Percentiles rank a stretch among this genome's conserved stretches.
Evolutionary conservation across 2,329 filamentous ascomycete species (phyloP).

Genomic region (Aspergillus transmontanensis): DNA sequence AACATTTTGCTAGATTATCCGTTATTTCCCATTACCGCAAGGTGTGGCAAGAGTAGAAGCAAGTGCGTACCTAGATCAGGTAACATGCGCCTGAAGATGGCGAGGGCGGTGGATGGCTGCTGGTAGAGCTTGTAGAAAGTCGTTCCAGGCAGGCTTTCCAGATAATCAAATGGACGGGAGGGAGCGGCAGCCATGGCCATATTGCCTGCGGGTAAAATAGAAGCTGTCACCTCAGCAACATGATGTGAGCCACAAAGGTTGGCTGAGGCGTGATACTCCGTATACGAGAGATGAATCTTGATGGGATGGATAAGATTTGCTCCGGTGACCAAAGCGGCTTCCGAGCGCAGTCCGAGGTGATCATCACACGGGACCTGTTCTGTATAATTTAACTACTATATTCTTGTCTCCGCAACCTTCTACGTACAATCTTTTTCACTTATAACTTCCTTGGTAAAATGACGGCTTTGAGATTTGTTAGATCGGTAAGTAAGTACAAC

Average conservation of each 20-base stretch:
- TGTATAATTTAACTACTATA: neutral
- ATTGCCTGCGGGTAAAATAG: slow-evolving; percentile 29
- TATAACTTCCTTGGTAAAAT: slow-evolving; percentile 34
- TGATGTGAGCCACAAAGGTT: slow-evolving; percentile 20
- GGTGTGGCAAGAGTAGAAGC: slow-evolving; percentile 4
- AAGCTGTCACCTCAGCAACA: slow-evolving; percentile 30
- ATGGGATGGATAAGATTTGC: slow-evolving; percentile 14
- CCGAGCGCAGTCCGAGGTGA: slow-evolving; percentile 30
- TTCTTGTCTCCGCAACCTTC: neutral
- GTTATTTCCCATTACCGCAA: neutral
- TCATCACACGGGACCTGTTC: slow-evolving; percentile 22
- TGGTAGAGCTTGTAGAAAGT: slow-evolving; percentile 92
- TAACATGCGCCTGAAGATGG: slow-evolving; percentile 96
- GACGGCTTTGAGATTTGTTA: slow-evolving; percentile 64
- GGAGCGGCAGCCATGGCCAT: slow-evolving; percentile 62
- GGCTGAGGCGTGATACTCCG: slow-evolving; percentile 1
- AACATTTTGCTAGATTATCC: slow-evolving; percentile 71
- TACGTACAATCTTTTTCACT: neutral
- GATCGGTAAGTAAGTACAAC: slow-evolving; percentile 55
- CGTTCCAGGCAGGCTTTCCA: slow-evolving; percentile 85
- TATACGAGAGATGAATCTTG: slow-evolving; percentile 2
- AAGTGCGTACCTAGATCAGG: slow-evolving; percentile 73
- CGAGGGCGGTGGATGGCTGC: slow-evolving; percentile 91
- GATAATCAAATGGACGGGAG: slow-evolving; percentile 76
- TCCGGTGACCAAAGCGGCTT: slow-evolving; percentile 35